Evolutionary conservation across 148 eudicot species (phyloP).

Genomic region (Rhododendron williamsianum): DNA sequence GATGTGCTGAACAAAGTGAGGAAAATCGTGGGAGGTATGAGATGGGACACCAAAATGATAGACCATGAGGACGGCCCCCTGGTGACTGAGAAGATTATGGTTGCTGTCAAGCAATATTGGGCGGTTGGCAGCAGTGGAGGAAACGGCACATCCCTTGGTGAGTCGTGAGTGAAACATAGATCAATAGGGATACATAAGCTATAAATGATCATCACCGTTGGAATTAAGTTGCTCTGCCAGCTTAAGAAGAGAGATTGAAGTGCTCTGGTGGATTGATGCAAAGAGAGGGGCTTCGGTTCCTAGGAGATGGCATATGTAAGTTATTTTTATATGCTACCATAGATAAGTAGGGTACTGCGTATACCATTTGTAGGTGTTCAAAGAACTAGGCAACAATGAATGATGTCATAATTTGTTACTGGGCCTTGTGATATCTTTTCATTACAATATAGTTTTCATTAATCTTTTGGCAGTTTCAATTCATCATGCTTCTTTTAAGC

Average conservation of each 20-base stretch:
- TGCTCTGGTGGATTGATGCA: neutral
- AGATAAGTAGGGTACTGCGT: neutral
- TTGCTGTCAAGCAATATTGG: slow-evolving; percentile 69
- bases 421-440: neutral
- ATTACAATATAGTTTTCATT: neutral
- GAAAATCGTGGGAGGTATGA: slow-evolving; percentile 67
- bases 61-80: slow-evolving; percentile 87
- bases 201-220: neutral
- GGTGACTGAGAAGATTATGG: slow-evolving; percentile 62
- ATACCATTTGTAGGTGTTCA: neutral
- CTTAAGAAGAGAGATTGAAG: neutral
- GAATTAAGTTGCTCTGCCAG: neutral
- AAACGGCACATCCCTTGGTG: slow-evolving; percentile 23
- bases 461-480: neutral
- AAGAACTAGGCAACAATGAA: neutral
- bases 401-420: neutral
- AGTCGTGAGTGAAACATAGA: neutral
- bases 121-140: slow-evolving; percentile 28
- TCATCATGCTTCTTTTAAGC: too few relatives aligned
- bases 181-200: neutral
- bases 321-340: too few relatives aligned
- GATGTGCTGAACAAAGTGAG: slow-evolving; percentile 64
- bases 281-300: neutral
- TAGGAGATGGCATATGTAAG: neutral
- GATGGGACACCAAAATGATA: slow-evolving; percentile 64